Base-by-base conservation (phyloP, 192 early-diverging fungal species). In the Coemansia sp. region DNA sequence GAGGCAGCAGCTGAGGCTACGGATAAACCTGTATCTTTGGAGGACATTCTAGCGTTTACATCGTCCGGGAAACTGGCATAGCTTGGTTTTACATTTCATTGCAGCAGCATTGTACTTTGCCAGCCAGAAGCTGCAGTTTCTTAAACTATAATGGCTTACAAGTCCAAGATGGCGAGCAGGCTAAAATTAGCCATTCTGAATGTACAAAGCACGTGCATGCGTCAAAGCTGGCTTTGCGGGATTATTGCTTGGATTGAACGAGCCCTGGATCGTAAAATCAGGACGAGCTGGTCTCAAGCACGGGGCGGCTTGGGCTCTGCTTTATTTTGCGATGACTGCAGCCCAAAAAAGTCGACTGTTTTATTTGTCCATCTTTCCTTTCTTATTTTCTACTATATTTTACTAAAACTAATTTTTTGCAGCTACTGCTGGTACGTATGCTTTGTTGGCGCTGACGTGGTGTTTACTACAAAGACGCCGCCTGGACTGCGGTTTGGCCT, bases 1-100 rank as follows among this genome's bases (percentile, higher is more conserved):
- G 7, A 49, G n/a, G 4, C 48, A 7, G 29, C 47, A 19, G 43
- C 19, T 9, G 11, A 24, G 21, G 17, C 53, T 17, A 52, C 23
- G 15, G 24, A 58, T 35, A 37, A 58, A 24, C 22, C 57, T 4
- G 65, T 69, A 5, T 57, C 72, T 3, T 64, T 79, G 4, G 77
- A 79, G 49, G 77, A 79, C 23, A 52, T 79, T 10, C 72, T 79
- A n/a, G 64, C 71, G n/a, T 79, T 79, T 35, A 39, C 64, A 54
- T 79, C 77, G 2, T 59, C 72, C 0, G 77, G 77, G 22, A 35
- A 22, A 8, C 41, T 10, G 3, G 12, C 17, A 11, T 59, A 59
- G 57, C 37, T 25, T 8, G 21, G 35, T 3, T n/a, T 25, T 27
- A 35, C 32, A 35, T 35, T 55, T 29, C 48, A n/a, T 8, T 49